Percentiles rank a stretch among this genome's conserved stretches.
phyloP scores from a whole-genome alignment of 805 yeast genomes.

The Starmera amethionina region DNA sequence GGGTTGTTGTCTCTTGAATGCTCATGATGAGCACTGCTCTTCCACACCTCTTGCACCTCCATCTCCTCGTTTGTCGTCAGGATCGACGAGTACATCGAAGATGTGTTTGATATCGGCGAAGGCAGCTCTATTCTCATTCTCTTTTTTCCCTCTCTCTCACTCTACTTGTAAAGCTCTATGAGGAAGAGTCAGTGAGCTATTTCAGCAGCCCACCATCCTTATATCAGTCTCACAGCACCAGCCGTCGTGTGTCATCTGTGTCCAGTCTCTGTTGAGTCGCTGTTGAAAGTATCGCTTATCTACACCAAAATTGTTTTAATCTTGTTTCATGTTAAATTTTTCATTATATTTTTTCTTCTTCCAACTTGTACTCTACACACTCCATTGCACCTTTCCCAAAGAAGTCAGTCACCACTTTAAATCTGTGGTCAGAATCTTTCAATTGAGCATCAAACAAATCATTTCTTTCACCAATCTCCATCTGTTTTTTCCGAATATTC shows the following conservation, averaged over 20 bases:
- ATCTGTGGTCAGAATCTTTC: slow-evolving; percentile 42
- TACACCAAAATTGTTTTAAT: too few relatives aligned
- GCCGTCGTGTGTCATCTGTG: too few relatives aligned
- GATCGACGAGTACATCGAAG: slow-evolving; percentile 3
- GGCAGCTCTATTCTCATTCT: not conserved
- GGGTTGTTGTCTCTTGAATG: not conserved
- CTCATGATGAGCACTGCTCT: too few relatives aligned
- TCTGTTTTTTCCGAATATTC: slow-evolving; percentile 49
- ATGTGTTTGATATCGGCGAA: slow-evolving; percentile 2
- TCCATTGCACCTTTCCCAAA: slow-evolving; percentile 86
- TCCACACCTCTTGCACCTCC: not conserved
- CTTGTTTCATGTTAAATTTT: not conserved
- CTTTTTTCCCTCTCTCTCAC: not conserved
- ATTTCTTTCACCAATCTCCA: slow-evolving; percentile 47
- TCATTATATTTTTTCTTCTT: not conserved
- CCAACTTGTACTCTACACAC: slow-evolving; percentile 6
- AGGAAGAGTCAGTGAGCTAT: too few relatives aligned
- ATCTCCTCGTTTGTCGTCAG: slow-evolving; percentile 1
- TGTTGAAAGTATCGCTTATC: too few relatives aligned
- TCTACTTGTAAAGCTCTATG: too few relatives aligned
- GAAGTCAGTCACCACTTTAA: slow-evolving; percentile 70
- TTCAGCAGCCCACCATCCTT: too few relatives aligned
- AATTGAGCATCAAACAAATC: slow-evolving; percentile 56
- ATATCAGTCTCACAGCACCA: too few relatives aligned
- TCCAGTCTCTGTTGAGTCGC: too few relatives aligned